Evolutionary conservation across 768 basidiomycete genomes (phyloP), one percentile per base, ranked within the genome.

Genomic region (Trametes maxima): DNA sequence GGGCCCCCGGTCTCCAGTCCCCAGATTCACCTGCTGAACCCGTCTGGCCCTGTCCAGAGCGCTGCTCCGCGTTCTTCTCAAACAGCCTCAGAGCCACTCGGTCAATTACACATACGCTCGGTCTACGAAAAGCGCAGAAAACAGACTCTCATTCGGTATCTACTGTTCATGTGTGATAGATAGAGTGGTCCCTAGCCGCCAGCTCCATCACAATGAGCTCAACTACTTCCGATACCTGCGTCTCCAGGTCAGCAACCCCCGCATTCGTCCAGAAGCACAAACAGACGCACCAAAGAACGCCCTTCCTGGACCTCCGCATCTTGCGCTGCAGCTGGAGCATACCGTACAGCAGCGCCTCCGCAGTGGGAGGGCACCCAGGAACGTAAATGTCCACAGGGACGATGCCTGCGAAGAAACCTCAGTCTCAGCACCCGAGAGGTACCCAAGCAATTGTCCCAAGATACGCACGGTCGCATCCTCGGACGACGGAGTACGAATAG

Each of bases 351-450:
- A 98, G 82, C 14, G 97, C 97, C 75, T 99, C 97, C n/a, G 97
- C 96, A 3, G 91, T 94, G 10, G 90, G 91, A 21, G 90, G 92
- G 75, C 95, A 97, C 0, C 95, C 96, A 22, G 95, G 96, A 7
- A 98, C 96, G 73, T 98, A 98, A 58, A 98, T 95, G 73, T 98
- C 96, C 46, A 99, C 95, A 3, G 97, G 97, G 5, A 99, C 95
- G 68, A 99, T 96, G 50, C 91, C 91, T 93, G 65, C 1, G 54
- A 40, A n/a, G 37, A 36, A 39, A 36, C n/a, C 45, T 28, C 13
- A 25, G 37, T 35, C 14, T 56, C 59, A 72, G 61, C 46, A 47
- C 53, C 46, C 57, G 45, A 63, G 44, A 28, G 39, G n/a, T 17
- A 6, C 25, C 7, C 24, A 24, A 17, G 28, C n/a, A 59, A 28